Evolutionary conservation across 495 filamentous ascomycete species (phyloP), one percentile per base, ranked within the genome.

Genomic region (Lophiotrema nucula): DNA sequence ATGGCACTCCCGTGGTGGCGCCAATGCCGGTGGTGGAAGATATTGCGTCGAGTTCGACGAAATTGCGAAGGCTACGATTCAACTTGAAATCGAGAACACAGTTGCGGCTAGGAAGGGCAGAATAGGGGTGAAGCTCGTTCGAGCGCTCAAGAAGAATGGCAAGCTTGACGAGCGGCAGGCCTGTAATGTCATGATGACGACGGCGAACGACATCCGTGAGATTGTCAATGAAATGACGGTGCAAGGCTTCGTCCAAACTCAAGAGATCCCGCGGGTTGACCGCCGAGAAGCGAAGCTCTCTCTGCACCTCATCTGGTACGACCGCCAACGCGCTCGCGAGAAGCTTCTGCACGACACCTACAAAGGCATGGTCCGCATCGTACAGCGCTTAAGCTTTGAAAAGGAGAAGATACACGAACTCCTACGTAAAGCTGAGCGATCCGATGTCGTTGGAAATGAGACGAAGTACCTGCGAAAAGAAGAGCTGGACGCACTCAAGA

Each of bases 121-220:
- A 16, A 16, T 84, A 44, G 90, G 89, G 2, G 76, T 87, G 3
- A 88, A 92, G 3, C 77, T 97, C 3, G 76, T 89, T 42, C 86
- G 88, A 23, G 88, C 97, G 35, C 81, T 97, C 15, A 81, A 86
- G 38, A 83, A 84, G 46, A 88, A 90, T 64, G 95, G 93, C 21
- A 95, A 92, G 70, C 75, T 97, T 15, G 92, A 96, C 57, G 93
- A 99, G 69, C 95, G 93, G 67, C 83, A 84, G 35, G 73, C 96
- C 8, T 81, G 85, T 25, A 82, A 83, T 31, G 76, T 89, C 53
- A 85, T 83, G 51, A 78, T 97, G 53, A 80, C 95, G 60, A 83
- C 82, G 22, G 87, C 89, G 66, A 85, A 88, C 48, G 86, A 93
- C 42, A 77, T 96, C 41, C 90, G 92, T 13, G 80, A 86, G 51